Base-by-base conservation (phyloP, 345 rosid species). In the Ricinus communis region DNA sequence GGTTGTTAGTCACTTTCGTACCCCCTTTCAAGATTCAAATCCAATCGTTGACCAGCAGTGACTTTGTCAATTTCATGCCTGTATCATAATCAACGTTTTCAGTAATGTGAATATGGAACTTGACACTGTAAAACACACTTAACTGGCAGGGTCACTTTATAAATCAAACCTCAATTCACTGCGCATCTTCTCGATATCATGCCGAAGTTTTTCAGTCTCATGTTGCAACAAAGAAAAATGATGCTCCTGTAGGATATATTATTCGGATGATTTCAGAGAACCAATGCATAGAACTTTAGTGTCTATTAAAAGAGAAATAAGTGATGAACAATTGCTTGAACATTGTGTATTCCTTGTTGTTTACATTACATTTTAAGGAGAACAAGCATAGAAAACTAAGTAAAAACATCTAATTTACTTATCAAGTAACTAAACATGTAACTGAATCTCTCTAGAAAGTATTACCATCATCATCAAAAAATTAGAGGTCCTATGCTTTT, bases 1-100 rank as follows among this genome's bases (percentile, higher is more conserved):
- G 14, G 28, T 1, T 11, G 28, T 24, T 7, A 5, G 3, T 21
- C 5, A n/a, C 22, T 13, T 51, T 1, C 64, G 50, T 49, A 77
- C 76, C 81, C 77, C 38, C 69, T 72, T 63, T 77, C 81, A 47
- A 77, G 81, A 63, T 77, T 77, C 76, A 72, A 72, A 67, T 77
- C 76, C 59, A 72, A 27, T 52, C 76, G 66, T 47, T 77, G 81
- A 8, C 81, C 81, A 21, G 81, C 81, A 24, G 65, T 77, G 60
- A 62, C 73, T 56, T 72, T 77, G 67, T 77, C 81, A 31, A 77
- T 68, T 72, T 72, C 77, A 68, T 77, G 80, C 76, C 76, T 77
- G 75, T 28, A 50, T 50, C 41, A 64, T 4, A 22, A 8, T 3
- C 31, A 25, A 41, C 14, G 45, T 19, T 66, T 63, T 43, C 27